Percentiles rank a stretch among this genome's conserved stretches.
Conservation (phyloP, 257 asterid genomes). For the Solanum piurae region DNA sequence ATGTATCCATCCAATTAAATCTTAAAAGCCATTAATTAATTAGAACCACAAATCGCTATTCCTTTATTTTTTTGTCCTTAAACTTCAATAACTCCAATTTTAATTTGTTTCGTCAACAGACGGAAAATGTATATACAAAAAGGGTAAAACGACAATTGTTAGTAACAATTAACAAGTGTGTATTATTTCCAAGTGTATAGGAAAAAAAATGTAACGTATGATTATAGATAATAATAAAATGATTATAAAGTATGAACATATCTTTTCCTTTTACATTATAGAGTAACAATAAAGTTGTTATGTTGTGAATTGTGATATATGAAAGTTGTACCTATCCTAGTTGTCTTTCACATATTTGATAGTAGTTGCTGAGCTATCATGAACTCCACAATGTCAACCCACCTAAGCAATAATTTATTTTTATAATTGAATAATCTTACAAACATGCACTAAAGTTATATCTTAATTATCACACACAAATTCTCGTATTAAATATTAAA, state of each 20-base stretch:
- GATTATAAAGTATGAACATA: not conserved
- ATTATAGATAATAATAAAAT: too few species aligned
- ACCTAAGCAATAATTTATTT: not conserved
- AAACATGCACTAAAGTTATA: not conserved
- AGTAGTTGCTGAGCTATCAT: not conserved
- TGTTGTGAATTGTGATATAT: not conserved
- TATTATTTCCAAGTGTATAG: not conserved
- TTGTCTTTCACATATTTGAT: not conserved
- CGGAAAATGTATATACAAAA: not conserved
- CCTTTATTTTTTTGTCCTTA: not conserved
- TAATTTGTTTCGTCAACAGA: not conserved
- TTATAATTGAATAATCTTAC: not conserved
- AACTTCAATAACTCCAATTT: not conserved
- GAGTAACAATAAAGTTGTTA: not conserved
- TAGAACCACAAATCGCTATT: not conserved
- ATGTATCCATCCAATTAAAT: not conserved
- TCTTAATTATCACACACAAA: too few species aligned
- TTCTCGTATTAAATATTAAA: not conserved
- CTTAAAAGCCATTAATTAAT: too few species aligned
- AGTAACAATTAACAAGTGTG: not conserved
- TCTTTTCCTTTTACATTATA: too few species aligned
- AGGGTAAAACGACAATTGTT: not conserved
- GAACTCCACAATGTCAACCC: not conserved
- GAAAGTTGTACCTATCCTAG: not conserved
- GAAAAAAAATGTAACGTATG: not conserved